Evolutionary conservation across 2,329 filamentous ascomycete species (phyloP).

Genomic region (Botryotinia globosa): DNA sequence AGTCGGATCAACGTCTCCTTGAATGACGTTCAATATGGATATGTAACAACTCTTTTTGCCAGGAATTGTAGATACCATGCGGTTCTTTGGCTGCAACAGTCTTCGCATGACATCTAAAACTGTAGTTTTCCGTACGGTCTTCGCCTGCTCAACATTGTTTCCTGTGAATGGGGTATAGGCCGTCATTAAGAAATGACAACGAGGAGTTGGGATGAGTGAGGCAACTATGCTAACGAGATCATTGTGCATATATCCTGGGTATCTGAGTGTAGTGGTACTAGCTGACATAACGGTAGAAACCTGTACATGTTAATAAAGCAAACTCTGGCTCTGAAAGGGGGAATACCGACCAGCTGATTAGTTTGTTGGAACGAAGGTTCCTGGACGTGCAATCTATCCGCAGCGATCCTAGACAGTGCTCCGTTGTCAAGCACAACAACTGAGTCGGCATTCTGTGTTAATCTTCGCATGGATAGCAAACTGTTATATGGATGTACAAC

Average conservation of each 20-base stretch:
- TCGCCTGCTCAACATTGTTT: constrained; percentile 93
- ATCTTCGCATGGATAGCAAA: constrained; percentile 80
- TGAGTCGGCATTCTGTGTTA: constrained; percentile 95
- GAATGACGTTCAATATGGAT: constrained; percentile 97
- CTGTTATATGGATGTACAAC: constrained; percentile 99
- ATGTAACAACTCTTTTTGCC: constrained; percentile 99
- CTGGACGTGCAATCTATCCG: constrained; percentile 90
- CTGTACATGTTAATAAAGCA: constrained; percentile 42
- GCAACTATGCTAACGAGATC: constrained; percentile 96
- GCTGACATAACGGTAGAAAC: constrained; percentile 98
- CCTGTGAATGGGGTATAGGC: constrained; percentile 97
- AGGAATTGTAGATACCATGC: constrained; percentile 95
- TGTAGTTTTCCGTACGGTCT: constrained; percentile 96
- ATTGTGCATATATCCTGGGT: constrained; percentile 99
- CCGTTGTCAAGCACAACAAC: constrained; percentile 97
- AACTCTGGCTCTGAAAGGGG: constrained; percentile 11
- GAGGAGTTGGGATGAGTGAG: constrained; percentile 90
- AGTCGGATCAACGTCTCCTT: constrained; percentile 95
- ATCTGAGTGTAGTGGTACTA: constrained; percentile 91
- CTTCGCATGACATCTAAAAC: constrained; percentile 97
- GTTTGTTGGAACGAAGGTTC: constrained; percentile 96
- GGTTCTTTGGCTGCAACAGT: constrained; percentile 93
- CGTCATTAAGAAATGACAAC: constrained; percentile 97
- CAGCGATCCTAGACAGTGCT: constrained; percentile 87
- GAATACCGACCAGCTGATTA: constrained; percentile 72